Conservation (phyloP, 139 green algal species). For the Volvox africanus region DNA sequence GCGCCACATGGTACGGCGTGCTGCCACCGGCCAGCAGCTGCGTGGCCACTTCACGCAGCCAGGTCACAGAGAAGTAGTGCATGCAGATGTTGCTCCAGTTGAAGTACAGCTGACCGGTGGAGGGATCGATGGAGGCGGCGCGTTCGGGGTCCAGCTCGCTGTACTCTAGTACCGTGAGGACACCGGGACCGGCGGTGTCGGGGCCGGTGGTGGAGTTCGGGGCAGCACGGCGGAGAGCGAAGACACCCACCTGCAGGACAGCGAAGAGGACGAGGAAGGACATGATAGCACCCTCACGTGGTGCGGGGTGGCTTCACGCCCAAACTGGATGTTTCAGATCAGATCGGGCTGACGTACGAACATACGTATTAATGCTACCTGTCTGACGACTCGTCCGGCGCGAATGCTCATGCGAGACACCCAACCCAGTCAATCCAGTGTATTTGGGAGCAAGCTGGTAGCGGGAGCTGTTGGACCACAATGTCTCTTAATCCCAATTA, state of each 20-base stretch:
- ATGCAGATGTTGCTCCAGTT: slow-evolving; percentile 97
- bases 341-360: no score
- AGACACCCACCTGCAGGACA: slow-evolving; percentile 64
- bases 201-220: background rate
- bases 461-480: no score
- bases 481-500: no score
- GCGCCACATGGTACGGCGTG: slow-evolving; percentile 89
- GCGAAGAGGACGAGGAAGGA: background rate
- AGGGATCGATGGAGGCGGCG: slow-evolving; percentile 73
- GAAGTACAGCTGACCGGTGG: slow-evolving; percentile 75
- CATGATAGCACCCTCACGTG: no score
- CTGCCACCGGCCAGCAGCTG: slow-evolving; percentile 1
- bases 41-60: slow-evolving; percentile 72
- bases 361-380: no score
- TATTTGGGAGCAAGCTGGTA: no score
- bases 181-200: background rate
- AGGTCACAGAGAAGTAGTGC: slow-evolving; percentile 91
- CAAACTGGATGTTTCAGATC: no score
- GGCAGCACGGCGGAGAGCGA: slow-evolving; percentile 45
- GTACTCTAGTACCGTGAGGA: slow-evolving; percentile 92
- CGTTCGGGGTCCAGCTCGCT: slow-evolving; percentile 83
- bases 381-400: no score
- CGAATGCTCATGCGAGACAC: no score
- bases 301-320: no score
- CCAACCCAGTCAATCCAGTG: no score